Conservation (phyloP, 2,329 filamentous ascomycete species). For the Penicillium sp. region DNA sequence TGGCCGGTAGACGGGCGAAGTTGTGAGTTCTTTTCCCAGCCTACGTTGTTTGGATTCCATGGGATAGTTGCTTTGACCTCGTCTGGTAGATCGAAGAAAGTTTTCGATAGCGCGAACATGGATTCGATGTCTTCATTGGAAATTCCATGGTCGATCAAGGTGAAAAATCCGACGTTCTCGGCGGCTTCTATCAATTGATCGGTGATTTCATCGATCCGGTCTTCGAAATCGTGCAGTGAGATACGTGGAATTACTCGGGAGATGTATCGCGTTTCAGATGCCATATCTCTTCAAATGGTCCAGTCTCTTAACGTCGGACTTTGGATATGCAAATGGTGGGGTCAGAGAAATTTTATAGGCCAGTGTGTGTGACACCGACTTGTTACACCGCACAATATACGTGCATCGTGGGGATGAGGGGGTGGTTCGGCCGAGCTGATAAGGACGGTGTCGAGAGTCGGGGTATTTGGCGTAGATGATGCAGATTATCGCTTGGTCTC, state of each 20-base stretch:
- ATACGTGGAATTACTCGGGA: slow-evolving; percentile 51
- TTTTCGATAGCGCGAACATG: slow-evolving; percentile 52
- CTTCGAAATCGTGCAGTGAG: slow-evolving; percentile 54
- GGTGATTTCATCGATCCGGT: slow-evolving; percentile 55
- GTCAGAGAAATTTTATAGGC: too few relatives aligned
- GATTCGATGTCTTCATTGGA: slow-evolving; percentile 48
- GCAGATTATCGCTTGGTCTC: too few relatives aligned
- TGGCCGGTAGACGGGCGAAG: slow-evolving; percentile 59
- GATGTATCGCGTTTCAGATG: slow-evolving; percentile 38
- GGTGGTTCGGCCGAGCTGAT: slow-evolving; percentile 26
- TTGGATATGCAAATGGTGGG: not conserved
- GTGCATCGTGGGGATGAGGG: slow-evolving; percentile 2
- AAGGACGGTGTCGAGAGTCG: slow-evolving; percentile 29
- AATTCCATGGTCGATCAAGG: slow-evolving; percentile 56
- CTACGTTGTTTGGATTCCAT: slow-evolving; percentile 56
- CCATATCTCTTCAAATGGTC: slow-evolving; percentile 1
- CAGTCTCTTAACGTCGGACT: too few relatives aligned
- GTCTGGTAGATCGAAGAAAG: slow-evolving; percentile 56
- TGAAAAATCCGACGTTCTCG: slow-evolving; percentile 62
- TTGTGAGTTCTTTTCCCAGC: slow-evolving; percentile 61
- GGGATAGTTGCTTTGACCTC: slow-evolving; percentile 54
- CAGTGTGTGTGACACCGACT: not conserved
- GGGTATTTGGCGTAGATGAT: not conserved
- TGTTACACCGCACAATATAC: not conserved
- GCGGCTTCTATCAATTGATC: slow-evolving; percentile 53